Percentiles rank a stretch among this genome's conserved stretches.
phyloP scores from a whole-genome alignment of 164 flowering plant genomes.

The Malania oleifera region DNA sequence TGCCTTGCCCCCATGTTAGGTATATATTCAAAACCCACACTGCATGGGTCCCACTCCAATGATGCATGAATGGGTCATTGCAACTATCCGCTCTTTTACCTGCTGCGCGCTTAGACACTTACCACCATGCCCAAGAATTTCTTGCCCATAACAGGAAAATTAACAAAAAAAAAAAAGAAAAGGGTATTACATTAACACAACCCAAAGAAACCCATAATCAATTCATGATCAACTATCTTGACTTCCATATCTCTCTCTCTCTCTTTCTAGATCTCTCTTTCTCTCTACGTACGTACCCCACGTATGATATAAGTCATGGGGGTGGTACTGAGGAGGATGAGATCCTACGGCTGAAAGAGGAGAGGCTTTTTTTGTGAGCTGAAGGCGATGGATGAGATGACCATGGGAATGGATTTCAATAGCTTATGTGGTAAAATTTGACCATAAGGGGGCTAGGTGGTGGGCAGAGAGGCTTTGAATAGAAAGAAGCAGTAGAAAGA shows the following conservation, averaged over 20 bases:
- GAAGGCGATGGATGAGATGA: slow-evolving; percentile 14
- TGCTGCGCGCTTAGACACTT: too few species aligned
- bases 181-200: too few species aligned
- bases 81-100: too few species aligned
- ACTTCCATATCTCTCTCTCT: neutral
- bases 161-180: neutral
- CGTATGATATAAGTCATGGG: neutral
- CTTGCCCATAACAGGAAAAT: neutral
- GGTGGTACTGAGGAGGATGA: slow-evolving; percentile 13
- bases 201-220: neutral
- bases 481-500: slow-evolving; percentile 12
- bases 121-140: neutral
- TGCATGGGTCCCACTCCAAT: neutral
- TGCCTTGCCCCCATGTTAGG: slow-evolving; percentile 10
- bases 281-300: neutral
- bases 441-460: slow-evolving; percentile 7
- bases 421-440: slow-evolving; percentile 22
- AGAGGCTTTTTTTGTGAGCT: slow-evolving; percentile 8
- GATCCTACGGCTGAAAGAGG: slow-evolving; percentile 34
- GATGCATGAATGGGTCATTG: neutral
- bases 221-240: neutral
- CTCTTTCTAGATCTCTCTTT: neutral
- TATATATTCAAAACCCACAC: neutral
- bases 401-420: neutral
- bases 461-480: slow-evolving; percentile 15